Evolutionary conservation across 2,329 filamentous ascomycete species (phyloP).

Genomic region (Penicillium sp.): DNA sequence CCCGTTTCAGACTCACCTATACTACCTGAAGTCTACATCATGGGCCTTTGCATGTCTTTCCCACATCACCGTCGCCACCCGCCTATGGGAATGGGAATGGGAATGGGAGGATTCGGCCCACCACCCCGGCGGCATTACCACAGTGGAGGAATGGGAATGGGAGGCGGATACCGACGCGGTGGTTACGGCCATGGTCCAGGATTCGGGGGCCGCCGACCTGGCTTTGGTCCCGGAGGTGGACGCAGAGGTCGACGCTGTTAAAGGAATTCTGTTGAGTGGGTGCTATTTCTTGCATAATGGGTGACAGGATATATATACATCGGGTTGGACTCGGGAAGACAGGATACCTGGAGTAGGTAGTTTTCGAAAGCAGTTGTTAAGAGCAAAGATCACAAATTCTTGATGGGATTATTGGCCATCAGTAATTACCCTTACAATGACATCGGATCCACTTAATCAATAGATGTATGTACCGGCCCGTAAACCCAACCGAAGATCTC

Average conservation of each 20-base stretch:
- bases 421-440: no score
- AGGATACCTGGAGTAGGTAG: no score
- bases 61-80: conserved; percentile 5
- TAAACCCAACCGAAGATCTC: no score
- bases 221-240: conserved; percentile 3
- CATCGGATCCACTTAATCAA: no score
- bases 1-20: not conserved
- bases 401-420: no score
- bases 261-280: not conserved
- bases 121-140: conserved; percentile 7
- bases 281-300: no score
- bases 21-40: not conserved
- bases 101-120: conserved; percentile 6
- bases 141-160: conserved; percentile 9
- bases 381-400: no score
- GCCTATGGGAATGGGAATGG: conserved; percentile 5
- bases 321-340: no score
- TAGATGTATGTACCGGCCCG: no score
- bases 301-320: no score
- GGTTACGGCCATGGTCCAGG: not conserved
- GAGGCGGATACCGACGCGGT: not conserved
- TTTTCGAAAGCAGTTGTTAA: no score
- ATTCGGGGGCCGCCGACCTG: conserved; percentile 2
- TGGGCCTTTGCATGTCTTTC: conserved; percentile 19
- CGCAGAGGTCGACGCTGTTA: conserved; percentile 1